These are phyloP conservation scores for Saccharomyces uvarum DNA, from an alignment of 1,139 yeast genomes.

Conservation along the genomic window DNA sequence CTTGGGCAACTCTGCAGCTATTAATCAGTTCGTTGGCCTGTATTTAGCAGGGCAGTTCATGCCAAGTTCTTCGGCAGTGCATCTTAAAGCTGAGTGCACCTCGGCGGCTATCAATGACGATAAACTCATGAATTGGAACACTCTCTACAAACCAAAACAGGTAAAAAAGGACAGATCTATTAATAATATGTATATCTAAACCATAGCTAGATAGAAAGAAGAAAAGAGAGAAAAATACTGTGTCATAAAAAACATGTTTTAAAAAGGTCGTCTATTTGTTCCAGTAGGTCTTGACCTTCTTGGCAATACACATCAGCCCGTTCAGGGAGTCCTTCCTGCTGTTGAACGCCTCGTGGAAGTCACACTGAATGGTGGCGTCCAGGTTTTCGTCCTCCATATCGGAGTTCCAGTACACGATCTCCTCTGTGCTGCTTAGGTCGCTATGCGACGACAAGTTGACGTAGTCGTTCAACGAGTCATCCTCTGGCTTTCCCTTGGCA, in stretches of 20 bases:
- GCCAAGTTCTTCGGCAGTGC: background rate
- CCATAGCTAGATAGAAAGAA: background rate
- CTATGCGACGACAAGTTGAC: slow-evolving; percentile 17
- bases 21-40: background rate
- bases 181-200: background rate
- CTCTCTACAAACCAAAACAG: background rate
- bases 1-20: no score
- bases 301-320: slow-evolving; percentile 1
- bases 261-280: background rate
- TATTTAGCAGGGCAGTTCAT: background rate
- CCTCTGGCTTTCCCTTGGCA: background rate
- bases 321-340: slow-evolving; percentile 1
- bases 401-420: slow-evolving; percentile 4
- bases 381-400: slow-evolving; percentile 5
- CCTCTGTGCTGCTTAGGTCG: slow-evolving; percentile 19
- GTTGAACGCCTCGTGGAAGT: background rate
- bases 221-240: background rate
- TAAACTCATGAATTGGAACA: background rate
- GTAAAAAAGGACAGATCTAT: background rate
- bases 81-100: background rate
- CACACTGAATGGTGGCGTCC: background rate
- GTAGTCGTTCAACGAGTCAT: slow-evolving; percentile 10
- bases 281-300: slow-evolving; percentile 1
- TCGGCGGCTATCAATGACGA: background rate
- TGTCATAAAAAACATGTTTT: background rate